A percentile compares a stretch with the other conserved stretches of the same genome.
Evolutionary conservation across 495 filamentous ascomycete species (phyloP).

Genomic region (Rostrohypoxylon terebratum): DNA sequence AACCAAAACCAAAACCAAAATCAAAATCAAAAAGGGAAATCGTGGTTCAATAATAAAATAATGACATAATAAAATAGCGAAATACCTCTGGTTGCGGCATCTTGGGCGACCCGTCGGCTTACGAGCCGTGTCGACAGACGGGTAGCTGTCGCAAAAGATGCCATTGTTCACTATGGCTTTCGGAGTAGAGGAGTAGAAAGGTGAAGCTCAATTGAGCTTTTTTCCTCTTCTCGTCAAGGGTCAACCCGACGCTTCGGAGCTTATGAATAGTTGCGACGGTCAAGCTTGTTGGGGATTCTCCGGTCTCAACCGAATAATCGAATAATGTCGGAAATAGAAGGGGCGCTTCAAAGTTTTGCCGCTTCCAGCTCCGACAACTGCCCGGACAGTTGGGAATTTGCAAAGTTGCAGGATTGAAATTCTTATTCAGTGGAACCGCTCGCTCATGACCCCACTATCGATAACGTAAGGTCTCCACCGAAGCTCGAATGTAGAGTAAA

Average conservation of each 20-base stretch:
- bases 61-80: not conserved
- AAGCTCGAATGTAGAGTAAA: not conserved
- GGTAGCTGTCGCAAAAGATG: slow-evolving; percentile 63
- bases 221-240: slow-evolving; percentile 26
- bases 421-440: not conserved
- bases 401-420: not conserved
- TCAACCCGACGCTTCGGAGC: slow-evolving; percentile 33
- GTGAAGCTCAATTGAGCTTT: slow-evolving; percentile 54
- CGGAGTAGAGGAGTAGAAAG: slow-evolving; percentile 33
- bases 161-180: slow-evolving; percentile 56
- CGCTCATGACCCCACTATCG: slow-evolving; percentile 19
- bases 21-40: slow-evolving; percentile 2
- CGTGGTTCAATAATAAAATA: too few relatives aligned
- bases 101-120: slow-evolving; percentile 60
- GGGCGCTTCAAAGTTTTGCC: slow-evolving; percentile 43
- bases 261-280: slow-evolving; percentile 40
- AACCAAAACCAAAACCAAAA: too few relatives aligned
- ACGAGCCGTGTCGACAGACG: slow-evolving; percentile 64
- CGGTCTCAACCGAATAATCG: slow-evolving; percentile 43
- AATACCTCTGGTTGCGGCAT: slow-evolving; percentile 64
- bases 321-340: slow-evolving; percentile 39
- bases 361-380: slow-evolving; percentile 17
- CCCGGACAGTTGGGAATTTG: slow-evolving; percentile 1
- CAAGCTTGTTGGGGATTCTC: slow-evolving; percentile 50
- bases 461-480: slow-evolving; percentile 27